A percentile compares a stretch with the other conserved stretches of the same genome.
Conservation (phyloP, 148 eudicot species). For the Fallopia convolvulus region DNA sequence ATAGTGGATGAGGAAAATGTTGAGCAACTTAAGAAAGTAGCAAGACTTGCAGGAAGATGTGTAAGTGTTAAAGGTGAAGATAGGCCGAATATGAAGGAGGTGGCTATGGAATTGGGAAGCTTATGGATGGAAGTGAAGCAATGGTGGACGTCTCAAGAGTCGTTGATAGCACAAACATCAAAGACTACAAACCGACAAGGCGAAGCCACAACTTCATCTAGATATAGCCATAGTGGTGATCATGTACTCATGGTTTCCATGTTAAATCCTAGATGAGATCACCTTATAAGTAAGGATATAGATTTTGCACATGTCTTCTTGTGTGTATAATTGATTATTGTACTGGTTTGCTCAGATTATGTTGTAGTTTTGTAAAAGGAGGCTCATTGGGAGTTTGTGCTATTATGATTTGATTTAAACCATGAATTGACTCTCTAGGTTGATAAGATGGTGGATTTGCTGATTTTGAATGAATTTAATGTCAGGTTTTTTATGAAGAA, state of each 20-base stretch:
- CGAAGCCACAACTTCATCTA: neutral
- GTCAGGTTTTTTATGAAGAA: neutral
- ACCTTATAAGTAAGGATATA: neutral
- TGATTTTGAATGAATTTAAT: neutral
- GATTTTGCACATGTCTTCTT: neutral
- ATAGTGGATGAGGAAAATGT: slow-evolving; percentile 7
- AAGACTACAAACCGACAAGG: neutral
- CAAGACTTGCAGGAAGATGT: neutral
- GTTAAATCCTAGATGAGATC: neutral
- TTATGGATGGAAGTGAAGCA: neutral
- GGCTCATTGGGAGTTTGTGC: slow-evolving; percentile 1
- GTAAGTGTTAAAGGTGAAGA: slow-evolving; percentile 8
- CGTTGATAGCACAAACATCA: neutral
- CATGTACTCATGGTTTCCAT: neutral
- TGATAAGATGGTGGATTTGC: neutral
- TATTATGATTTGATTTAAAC: neutral
- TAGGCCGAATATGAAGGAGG: slow-evolving; percentile 1
- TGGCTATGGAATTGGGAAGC: neutral
- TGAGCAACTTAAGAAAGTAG: neutral
- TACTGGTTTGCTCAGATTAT: slow-evolving; percentile 3
- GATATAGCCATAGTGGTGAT: neutral
- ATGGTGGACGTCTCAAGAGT: neutral
- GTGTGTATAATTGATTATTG: neutral
- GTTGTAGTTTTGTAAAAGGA: neutral
- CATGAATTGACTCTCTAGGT: slow-evolving; percentile 3